phyloP scores from a whole-genome alignment of 495 filamentous ascomycete genomes.

The Trypethelium eluteriae region DNA sequence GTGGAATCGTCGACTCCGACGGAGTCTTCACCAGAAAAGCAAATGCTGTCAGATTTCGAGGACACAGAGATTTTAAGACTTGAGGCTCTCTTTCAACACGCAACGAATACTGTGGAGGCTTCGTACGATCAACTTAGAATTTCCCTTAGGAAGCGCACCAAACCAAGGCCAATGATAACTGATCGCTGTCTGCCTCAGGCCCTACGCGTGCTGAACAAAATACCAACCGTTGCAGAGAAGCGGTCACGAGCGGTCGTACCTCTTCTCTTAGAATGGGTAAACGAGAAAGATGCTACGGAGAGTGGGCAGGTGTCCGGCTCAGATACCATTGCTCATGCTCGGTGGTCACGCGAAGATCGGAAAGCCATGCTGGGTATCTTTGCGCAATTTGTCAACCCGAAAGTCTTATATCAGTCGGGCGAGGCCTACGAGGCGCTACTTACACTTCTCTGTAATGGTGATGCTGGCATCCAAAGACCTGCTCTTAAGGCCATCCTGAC shows the following conservation, averaged over 20 bases:
- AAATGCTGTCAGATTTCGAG: slow-evolving; percentile 58
- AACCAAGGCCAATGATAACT: slow-evolving; percentile 30
- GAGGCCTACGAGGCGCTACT: slow-evolving; percentile 70
- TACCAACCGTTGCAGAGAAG: slow-evolving; percentile 75
- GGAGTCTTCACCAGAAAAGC: background rate
- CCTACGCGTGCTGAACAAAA: slow-evolving; percentile 63
- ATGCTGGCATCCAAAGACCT: slow-evolving; percentile 77
- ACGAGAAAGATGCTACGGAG: slow-evolving; percentile 27
- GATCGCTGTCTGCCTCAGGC: slow-evolving; percentile 54
- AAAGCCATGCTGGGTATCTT: slow-evolving; percentile 77
- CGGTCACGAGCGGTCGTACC: slow-evolving; percentile 76
- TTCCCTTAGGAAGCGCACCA: background rate
- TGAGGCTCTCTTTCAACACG: background rate
- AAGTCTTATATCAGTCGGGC: slow-evolving; percentile 65
- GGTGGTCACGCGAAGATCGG: slow-evolving; percentile 62
- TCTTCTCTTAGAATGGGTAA: slow-evolving; percentile 70
- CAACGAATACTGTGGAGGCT: background rate
- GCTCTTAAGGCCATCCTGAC: slow-evolving; percentile 77
- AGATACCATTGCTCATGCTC: slow-evolving; percentile 6
- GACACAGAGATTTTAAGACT: slow-evolving; percentile 52
- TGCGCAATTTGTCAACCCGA: slow-evolving; percentile 74
- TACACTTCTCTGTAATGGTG: slow-evolving; percentile 70
- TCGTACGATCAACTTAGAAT: background rate
- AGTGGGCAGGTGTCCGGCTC: slow-evolving; percentile 37
- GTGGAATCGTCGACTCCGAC: slow-evolving; percentile 14